These are phyloP conservation scores for Aulographum hederae DNA, from an alignment of 2,329 filamentous ascomycete genomes.

Conservation along the genomic window DNA sequence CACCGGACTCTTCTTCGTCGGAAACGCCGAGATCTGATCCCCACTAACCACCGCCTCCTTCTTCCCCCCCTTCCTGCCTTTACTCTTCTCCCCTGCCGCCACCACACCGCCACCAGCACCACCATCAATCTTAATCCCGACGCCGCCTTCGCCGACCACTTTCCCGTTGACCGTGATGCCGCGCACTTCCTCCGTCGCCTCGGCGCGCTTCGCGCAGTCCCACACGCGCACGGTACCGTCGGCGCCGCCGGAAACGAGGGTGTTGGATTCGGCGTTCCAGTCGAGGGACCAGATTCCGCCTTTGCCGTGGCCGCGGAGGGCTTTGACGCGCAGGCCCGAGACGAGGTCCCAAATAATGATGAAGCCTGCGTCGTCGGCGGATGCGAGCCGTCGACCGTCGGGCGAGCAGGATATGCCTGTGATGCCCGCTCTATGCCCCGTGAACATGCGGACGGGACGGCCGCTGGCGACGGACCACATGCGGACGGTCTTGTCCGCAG, in stretches of 20 bases:
- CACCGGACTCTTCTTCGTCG: constrained; percentile 90
- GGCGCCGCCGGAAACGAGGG: constrained; percentile 76
- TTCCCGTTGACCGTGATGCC: constrained; percentile 39
- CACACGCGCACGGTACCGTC: constrained; percentile 88
- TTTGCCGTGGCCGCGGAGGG: constrained; percentile 83
- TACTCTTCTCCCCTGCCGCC: constrained; percentile 12
- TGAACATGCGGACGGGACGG: constrained; percentile 76
- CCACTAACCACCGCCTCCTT: constrained; percentile 83
- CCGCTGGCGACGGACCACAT: constrained; percentile 95
- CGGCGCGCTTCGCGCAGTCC: constrained; percentile 66
- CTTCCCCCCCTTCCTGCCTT: constrained; percentile 45
- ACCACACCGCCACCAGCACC: constrained; percentile 14
- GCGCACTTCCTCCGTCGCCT: constrained; percentile 16
- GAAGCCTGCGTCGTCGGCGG: constrained; percentile 70
- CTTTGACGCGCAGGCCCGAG: constrained; percentile 74
- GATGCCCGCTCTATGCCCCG: constrained; percentile 76
- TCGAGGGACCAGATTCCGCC: constrained; percentile 86
- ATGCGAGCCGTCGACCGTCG: constrained; percentile 79
- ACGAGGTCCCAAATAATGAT: constrained; percentile 90
- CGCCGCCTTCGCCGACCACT: constrained; percentile 31
- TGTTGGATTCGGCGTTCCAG: constrained; percentile 82
- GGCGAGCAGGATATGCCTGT: constrained; percentile 71
- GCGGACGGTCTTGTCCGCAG: constrained; percentile 79
- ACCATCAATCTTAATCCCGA: constrained; percentile 27
- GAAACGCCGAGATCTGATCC: constrained; percentile 87